A percentile compares a stretch with the other conserved stretches of the same genome.
These are phyloP conservation scores for Conidiobolus incongruus DNA, from an alignment of 371 early-diverging fungal genomes.

Conservation along the genomic window DNA sequence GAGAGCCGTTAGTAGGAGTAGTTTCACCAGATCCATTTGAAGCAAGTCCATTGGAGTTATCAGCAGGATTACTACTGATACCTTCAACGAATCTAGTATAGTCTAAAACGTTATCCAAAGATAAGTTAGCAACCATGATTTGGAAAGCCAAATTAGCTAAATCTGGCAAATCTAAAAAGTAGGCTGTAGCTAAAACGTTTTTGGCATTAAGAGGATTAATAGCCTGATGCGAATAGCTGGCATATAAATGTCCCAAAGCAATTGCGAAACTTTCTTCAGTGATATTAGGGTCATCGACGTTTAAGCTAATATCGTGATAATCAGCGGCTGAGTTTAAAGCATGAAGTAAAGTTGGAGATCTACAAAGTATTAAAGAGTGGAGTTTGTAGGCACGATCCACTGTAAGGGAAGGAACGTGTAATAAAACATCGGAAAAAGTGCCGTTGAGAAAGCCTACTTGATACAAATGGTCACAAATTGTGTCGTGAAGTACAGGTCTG, in stretches of 20 bases:
- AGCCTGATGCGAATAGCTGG: constrained; percentile 13
- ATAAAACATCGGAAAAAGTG: no score
- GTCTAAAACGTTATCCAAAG: constrained; percentile 18
- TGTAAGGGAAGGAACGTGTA: no score
- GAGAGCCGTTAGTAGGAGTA: constrained; percentile 20
- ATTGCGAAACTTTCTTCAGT: constrained; percentile 27
- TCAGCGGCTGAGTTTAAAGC: no score
- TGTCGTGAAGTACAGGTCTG: no score
- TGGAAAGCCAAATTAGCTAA: constrained; percentile 23
- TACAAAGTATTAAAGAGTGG: no score
- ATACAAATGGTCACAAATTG: no score
- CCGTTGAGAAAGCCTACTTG: no score
- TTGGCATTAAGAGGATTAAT: constrained; percentile 16
- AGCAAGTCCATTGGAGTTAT: no score
- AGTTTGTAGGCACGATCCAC: no score
- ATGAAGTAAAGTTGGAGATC: no score
- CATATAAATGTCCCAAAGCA: constrained; percentile 23
- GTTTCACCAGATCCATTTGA: constrained; percentile 6
- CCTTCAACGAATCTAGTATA: constrained; percentile 21
- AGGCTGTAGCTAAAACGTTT: constrained; percentile 24
- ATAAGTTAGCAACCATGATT: constrained; percentile 19
- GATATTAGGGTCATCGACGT: constrained; percentile 31
- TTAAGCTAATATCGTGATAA: constrained; percentile 6
- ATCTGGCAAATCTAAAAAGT: constrained; percentile 26
- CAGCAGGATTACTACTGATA: no score